A percentile compares a stretch with the other conserved stretches of the same genome.
phyloP scores from a whole-genome alignment of 805 yeast genomes.

The Ogataea corticis region DNA sequence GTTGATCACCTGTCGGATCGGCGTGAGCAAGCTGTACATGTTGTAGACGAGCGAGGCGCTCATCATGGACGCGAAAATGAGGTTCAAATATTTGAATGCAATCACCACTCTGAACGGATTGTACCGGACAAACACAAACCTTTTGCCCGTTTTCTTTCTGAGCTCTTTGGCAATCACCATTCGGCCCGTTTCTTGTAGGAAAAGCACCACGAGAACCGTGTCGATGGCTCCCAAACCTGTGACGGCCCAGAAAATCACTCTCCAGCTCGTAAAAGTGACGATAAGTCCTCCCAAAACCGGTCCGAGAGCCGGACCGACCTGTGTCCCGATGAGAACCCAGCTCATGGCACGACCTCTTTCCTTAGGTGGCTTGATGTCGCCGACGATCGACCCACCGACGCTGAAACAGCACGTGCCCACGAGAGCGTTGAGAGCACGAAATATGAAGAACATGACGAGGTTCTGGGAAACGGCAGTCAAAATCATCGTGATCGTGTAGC shows the following conservation, averaged over 20 bases:
- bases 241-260: constrained; percentile 52
- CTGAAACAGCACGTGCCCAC: constrained; percentile 58
- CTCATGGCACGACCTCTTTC: constrained; percentile 55
- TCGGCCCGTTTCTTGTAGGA: constrained; percentile 48
- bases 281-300: constrained; percentile 55
- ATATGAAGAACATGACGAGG: constrained; percentile 54
- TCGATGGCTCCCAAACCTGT: constrained; percentile 44
- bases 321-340: constrained; percentile 49
- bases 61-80: constrained; percentile 45
- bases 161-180: constrained; percentile 33
- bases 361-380: constrained; percentile 51
- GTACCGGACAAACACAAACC: constrained; percentile 42
- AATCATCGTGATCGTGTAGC: constrained; percentile 27
- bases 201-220: constrained; percentile 35
- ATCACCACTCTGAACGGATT: constrained; percentile 48
- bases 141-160: constrained; percentile 32
- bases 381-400: constrained; percentile 51
- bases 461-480: constrained; percentile 47
- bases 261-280: constrained; percentile 51
- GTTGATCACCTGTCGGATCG: constrained; percentile 55
- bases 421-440: constrained; percentile 50
- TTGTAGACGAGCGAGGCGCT: constrained; percentile 44
- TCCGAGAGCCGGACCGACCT: constrained; percentile 54
- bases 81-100: constrained; percentile 44
- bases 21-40: constrained; percentile 55